Conservation (phyloP, 2,329 filamentous ascomycete species). For the Harringtonia lauricola region DNA sequence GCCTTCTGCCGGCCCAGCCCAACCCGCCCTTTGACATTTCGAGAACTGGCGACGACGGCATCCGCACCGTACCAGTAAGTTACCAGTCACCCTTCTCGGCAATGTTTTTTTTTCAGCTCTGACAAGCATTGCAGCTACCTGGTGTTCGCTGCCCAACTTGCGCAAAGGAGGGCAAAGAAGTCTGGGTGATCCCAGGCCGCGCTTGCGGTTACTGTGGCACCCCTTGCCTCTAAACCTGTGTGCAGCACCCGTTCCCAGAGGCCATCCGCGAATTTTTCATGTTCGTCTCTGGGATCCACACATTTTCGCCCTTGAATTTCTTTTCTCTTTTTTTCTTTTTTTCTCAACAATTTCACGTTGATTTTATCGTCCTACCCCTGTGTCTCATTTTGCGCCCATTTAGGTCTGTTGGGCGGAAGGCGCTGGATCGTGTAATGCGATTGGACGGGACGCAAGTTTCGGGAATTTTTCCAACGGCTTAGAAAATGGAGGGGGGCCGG, state of each 20-base stretch:
- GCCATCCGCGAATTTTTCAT: not conserved
- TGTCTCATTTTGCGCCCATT: not conserved
- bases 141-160: slow-evolving; percentile 15
- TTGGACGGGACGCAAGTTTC: not conserved
- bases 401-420: not conserved
- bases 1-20: not conserved
- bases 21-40: slow-evolving; percentile 3
- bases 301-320: not conserved
- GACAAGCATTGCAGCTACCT: slow-evolving; percentile 10
- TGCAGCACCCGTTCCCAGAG: no score
- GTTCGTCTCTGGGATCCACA: no score
- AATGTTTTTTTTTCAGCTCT: not conserved
- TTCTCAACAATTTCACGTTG: not conserved
- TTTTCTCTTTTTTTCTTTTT: not conserved
- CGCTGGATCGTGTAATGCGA: not conserved
- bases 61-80: slow-evolving; percentile 9
- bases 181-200: slow-evolving; percentile 15
- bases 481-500: no score
- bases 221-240: slow-evolving; percentile 6
- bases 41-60: slow-evolving; percentile 4
- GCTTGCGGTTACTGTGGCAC: slow-evolving; percentile 16
- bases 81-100: not conserved
- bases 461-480: not conserved
- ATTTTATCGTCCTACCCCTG: not conserved
- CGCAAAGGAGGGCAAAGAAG: slow-evolving; percentile 13